Conservation (phyloP, 169 alveolate species). For the Plasmodium blacklocki region DNA sequence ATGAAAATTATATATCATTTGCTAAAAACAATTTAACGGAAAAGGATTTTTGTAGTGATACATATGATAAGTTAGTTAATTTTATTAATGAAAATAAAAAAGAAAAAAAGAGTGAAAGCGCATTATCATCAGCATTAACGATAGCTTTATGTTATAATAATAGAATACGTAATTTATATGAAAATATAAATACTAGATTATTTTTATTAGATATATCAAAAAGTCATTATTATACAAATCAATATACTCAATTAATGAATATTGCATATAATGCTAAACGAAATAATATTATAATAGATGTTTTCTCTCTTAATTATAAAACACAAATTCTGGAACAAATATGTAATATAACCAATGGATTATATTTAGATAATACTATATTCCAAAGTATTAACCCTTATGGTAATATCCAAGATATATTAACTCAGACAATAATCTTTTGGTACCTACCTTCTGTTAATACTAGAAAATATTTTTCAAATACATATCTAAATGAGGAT, state of each 20-base stretch:
- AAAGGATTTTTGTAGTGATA: conserved; percentile 40
- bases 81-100: conserved; percentile 53
- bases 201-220: conserved; percentile 58
- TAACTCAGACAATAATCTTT: conserved; percentile 78
- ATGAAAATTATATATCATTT: conserved; percentile 57
- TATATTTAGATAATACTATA: conserved; percentile 59
- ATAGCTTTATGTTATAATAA: conserved; percentile 64
- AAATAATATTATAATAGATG: conserved; percentile 68
- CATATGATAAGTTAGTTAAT: conserved; percentile 50
- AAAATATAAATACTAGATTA: conserved; percentile 48
- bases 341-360: conserved; percentile 70
- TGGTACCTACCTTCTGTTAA: conserved; percentile 87
- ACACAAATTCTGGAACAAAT: conserved; percentile 68
- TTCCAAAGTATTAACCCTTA: conserved; percentile 35
- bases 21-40: conserved; percentile 65
- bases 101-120: conserved; percentile 36
- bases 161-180: conserved; percentile 54
- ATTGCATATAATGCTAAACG: conserved; percentile 75
- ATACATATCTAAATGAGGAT: conserved; percentile 84
- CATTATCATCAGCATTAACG: conserved; percentile 53
- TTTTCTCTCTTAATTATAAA: conserved; percentile 53
- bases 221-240: conserved; percentile 58
- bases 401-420: conserved; percentile 58
- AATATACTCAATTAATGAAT: conserved; percentile 72
- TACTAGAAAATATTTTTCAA: conserved; percentile 84